phyloP scores from a whole-genome alignment of 805 yeast genomes.

The Metschnikowia santaceciliae region DNA sequence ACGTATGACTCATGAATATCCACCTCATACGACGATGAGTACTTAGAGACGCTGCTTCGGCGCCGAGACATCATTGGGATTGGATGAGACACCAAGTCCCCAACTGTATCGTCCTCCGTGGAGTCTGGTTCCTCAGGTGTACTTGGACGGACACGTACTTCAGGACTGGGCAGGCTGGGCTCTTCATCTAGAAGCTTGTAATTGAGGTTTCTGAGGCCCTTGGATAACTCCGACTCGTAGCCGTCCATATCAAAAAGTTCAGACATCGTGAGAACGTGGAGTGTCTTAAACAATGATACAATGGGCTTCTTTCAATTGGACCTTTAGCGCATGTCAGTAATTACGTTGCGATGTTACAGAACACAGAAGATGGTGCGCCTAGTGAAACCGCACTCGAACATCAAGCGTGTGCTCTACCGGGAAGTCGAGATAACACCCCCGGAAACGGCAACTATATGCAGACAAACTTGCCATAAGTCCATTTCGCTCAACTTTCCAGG shows the following conservation, averaged over 20 bases:
- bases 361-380: constrained; percentile 1
- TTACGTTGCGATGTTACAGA: neutral
- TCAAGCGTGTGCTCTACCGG: neutral
- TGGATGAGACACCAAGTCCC: constrained; percentile 16
- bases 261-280: constrained; percentile 21
- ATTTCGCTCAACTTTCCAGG: no score
- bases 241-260: constrained; percentile 37
- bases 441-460: no score
- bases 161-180: constrained; percentile 4
- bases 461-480: no score
- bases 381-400: neutral
- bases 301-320: neutral
- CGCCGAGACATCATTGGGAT: constrained; percentile 14
- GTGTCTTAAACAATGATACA: neutral
- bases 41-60: constrained; percentile 17
- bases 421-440: no score
- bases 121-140: constrained; percentile 8
- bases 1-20: constrained; percentile 30
- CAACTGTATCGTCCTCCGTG: constrained; percentile 15
- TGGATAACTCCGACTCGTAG: constrained; percentile 19
- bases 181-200: constrained; percentile 21
- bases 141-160: neutral
- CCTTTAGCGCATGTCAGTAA: neutral
- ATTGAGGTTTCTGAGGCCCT: constrained; percentile 21
- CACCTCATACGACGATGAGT: constrained; percentile 31